Base-by-base conservation (phyloP, 2,329 filamentous ascomycete genomes). In the Macrophomina phaseolina region DNA sequence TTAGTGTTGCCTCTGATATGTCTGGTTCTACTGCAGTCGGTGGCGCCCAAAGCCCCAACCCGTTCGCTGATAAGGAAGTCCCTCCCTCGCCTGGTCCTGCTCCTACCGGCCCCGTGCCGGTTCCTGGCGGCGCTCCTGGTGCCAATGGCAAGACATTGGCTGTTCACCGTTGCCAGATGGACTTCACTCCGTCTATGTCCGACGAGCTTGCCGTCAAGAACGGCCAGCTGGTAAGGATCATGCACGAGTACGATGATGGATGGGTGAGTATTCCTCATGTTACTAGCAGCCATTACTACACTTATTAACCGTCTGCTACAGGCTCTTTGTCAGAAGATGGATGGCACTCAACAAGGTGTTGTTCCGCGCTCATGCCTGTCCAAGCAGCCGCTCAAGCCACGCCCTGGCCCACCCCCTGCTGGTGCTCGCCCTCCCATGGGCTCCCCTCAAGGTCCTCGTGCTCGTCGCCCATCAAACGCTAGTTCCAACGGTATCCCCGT, bases 221-320 rank as follows among this genome's bases (percentile, higher is more conserved):
- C 67, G 95, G 95, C 63, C 90, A 96, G 69, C 84, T 99, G 58
- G 92, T 98, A 61, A 88, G 94, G 70, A 83, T 99, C 70, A 84
- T 98, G 63, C 94, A 98, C 75, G 94, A 97, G 80, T 99, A 98
- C 74, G 95, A 99, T 76, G 95, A 99, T 80, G 95, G 95, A 74
- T 99, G 95, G 95, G 92, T 94, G 86, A 86, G 91, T 85, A 38
- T 11, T 5, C 4, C 23, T 16, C 66, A 49, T 40, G 16, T 45
- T 53, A 14, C n/a, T 8, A 23, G 34, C 40, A 14, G 36, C 5
- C 42, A 18, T 18, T 42, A 23, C 61, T 64, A 64, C 34, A 48
- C 67, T 60, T 65, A 64, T 72, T 75, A 72, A 77, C 68, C 67
- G 55, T 64, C 62, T 28, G 67, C 63, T 5, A n/a, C 70, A 94